Conservation (phyloP, 148 eudicot genomes). For the Cornus kousa region DNA sequence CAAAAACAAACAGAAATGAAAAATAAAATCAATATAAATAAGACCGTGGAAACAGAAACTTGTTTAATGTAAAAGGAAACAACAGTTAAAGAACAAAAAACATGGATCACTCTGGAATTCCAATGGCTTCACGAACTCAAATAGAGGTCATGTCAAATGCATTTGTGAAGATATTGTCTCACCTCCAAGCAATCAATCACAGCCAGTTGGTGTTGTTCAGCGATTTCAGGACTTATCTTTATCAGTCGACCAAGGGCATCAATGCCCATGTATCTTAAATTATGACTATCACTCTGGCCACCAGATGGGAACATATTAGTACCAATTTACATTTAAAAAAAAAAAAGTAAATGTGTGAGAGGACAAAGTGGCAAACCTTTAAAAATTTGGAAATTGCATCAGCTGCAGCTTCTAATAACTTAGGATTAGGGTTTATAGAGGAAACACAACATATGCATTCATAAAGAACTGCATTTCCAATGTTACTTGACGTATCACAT, state of each 20-base stretch:
- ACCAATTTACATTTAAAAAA: slow-evolving; percentile 10
- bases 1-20: not conserved
- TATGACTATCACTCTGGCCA: slow-evolving; percentile 94
- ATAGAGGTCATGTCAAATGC: not conserved
- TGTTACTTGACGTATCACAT: slow-evolving; percentile 76
- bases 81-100: not conserved
- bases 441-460: slow-evolving; percentile 90
- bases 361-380: slow-evolving; percentile 45
- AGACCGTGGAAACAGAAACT: not conserved
- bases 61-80: not conserved
- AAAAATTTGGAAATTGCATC: slow-evolving; percentile 85
- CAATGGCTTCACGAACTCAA: slow-evolving; percentile 5
- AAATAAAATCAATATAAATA: not conserved
- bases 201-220: slow-evolving; percentile 97
- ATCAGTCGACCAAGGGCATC: slow-evolving; percentile 93
- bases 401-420: slow-evolving; percentile 83
- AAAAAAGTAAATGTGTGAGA: slow-evolving; percentile 2
- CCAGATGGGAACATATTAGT: slow-evolving; percentile 11
- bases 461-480: slow-evolving; percentile 95
- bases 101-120: not conserved
- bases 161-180: slow-evolving; percentile 12
- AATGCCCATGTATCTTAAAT: slow-evolving; percentile 94
- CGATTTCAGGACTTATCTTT: slow-evolving; percentile 88
- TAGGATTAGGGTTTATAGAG: slow-evolving; percentile 67
- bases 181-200: slow-evolving; percentile 99